Evolutionary conservation across 1,284 basidiomycete species (phyloP).

Genomic region (Ganoderma resinaceum): DNA sequence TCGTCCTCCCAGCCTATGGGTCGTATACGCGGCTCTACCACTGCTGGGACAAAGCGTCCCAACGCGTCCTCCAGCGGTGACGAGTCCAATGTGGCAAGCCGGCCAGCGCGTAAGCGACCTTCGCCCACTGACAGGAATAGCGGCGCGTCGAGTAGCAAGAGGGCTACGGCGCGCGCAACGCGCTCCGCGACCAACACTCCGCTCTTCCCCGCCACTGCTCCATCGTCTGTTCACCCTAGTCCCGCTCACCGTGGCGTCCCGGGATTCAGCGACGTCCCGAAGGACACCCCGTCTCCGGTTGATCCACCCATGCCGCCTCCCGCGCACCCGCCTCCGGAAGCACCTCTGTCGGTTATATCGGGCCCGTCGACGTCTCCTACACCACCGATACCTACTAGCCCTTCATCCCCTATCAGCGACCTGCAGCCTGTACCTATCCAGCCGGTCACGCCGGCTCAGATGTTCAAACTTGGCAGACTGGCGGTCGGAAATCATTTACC

Average conservation of each 20-base stretch:
- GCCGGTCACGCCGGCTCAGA: constrained; percentile 86
- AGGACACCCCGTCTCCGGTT: constrained; percentile 81
- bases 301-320: constrained; percentile 84
- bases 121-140: constrained; percentile 31
- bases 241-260: constrained; percentile 45
- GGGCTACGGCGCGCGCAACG: constrained; percentile 47
- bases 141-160: constrained; percentile 24
- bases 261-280: constrained; percentile 47
- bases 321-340: constrained; percentile 53
- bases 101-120: constrained; percentile 58
- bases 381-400: constrained; percentile 30
- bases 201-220: constrained; percentile 51
- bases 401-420: constrained; percentile 31
- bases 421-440: constrained; percentile 48
- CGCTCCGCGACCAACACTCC: constrained; percentile 72
- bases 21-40: constrained; percentile 21
- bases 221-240: constrained; percentile 29
- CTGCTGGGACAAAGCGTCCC: constrained; percentile 40
- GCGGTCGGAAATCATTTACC: constrained; percentile 56
- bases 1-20: constrained; percentile 2
- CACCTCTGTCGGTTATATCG: constrained; percentile 23
- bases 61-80: constrained; percentile 44
- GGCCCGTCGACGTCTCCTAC: constrained; percentile 22
- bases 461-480: constrained; percentile 82
- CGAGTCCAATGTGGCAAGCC: constrained; percentile 38